Base-by-base conservation (phyloP, 495 filamentous ascomycete genomes). In the Tuber melanosporum region DNA sequence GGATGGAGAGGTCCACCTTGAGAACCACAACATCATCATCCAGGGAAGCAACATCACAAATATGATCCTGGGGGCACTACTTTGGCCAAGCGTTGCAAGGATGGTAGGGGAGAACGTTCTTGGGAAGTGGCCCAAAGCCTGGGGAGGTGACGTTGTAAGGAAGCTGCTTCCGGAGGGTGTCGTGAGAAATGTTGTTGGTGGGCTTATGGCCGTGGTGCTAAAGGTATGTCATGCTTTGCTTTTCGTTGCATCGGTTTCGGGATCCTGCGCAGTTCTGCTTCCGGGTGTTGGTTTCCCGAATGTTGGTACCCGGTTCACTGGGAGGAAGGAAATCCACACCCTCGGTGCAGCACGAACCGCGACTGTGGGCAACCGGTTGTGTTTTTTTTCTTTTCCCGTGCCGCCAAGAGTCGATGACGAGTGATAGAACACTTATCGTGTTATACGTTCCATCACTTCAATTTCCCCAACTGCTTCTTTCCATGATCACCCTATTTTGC, bases 1-100 rank as follows among this genome's bases (percentile, higher is more conserved):
- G 82, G 79, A 83, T 42, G 82, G 82, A 39, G 82, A 83, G 76
- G 82, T 83, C 7, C 73, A 75, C n/a, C 36, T 83, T 17, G 82
- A 83, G 74, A 83, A 83, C 42, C 82, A 83, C n/a, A 83, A 83
- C 39, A 78, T 83, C 57, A 80, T 83, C 43, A 76, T 83, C 17
- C 82, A 83, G 66, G 82, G 82, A 19, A 83, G 77, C 71, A 83
- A 83, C 69, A 79, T 83, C 70, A 83, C 82, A 70, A 83, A 79
- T 45, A 79, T 83, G 77, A 80, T 83, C 70, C 57, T 83, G 4
- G 82, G 82, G 14, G 82, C 82, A 66, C 57, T 83, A 14, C 71
- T 83, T 47, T 83, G 83, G 82, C 82, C 82, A 15, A 80, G 78
- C 44, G 82, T 83, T 26, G 79, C 82, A 1, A 77, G 79, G 73